Base-by-base conservation (phyloP, 2,329 filamentous ascomycete genomes). In the Geosmithia morbida region DNA sequence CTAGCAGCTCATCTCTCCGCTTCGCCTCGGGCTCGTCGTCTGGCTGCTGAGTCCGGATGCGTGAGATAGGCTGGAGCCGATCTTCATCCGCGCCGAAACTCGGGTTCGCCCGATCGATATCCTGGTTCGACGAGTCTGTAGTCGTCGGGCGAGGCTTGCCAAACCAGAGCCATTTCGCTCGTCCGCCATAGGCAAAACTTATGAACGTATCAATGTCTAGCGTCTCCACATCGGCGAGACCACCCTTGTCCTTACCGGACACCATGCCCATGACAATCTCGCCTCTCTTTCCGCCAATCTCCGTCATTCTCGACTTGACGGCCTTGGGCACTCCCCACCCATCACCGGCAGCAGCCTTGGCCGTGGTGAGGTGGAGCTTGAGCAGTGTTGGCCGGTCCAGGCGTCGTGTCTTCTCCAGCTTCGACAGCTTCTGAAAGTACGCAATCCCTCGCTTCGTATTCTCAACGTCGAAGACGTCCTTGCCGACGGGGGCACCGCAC, bases 211-310 rank as follows among this genome's bases (percentile, higher is more conserved):
- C 88, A 47, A 96, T 79, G 57, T 97, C 88, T 10, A 87, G 71
- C 1, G 89, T 97, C 65, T 98, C 92, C 37, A 96, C 82, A 56
- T 96, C 90, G 3, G 86, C 85, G 53, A 97, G 89, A 3, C 87
- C 87, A 48, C 82, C 87, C 63, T 94, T 94, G 55, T 94, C 88
- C 44, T 83, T 81, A 22, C 85, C 81, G 40, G 82, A 85, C 6
- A 95, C 88, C 71, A 94, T 94, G n/a, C 87, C 89, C 71, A 94
- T 87, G 44, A 96, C 83, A 66, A 96, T 85, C 61, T 96, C 90
- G 44, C 89, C 89, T 47, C 90, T 83, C 61, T 96, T 95, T 14
- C 92, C 90, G 54, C 87, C 87, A 40, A 98, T 79, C 63, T 96
- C 92, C 17, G 85, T 88, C 44, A 97, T 85, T 0, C 90, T 96